These are phyloP conservation scores for Odonthalia washingtoniensis DNA, from an alignment of 31 red algal genomes.

Conservation along the genomic window DNA sequence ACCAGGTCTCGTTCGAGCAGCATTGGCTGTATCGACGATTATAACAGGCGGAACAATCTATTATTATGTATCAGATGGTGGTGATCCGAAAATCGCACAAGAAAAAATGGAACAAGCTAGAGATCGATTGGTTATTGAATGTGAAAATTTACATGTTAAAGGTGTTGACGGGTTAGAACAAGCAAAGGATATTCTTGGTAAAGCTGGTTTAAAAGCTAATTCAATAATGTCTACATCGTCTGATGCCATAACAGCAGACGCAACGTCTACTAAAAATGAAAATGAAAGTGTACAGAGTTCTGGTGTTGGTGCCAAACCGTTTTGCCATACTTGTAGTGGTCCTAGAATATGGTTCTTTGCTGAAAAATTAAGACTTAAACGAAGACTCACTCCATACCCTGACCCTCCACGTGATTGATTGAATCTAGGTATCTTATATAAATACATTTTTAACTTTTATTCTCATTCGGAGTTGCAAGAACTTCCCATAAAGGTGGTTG, in stretches of 20 bases:
- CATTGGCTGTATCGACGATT: conserved; percentile 42
- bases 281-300: background rate
- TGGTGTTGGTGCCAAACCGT: background rate
- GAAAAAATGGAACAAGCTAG: conserved; percentile 9
- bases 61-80: conserved; percentile 68
- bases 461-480: conserved; percentile 32
- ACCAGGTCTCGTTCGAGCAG: conserved; percentile 38
- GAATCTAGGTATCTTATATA: background rate
- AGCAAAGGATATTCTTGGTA: background rate
- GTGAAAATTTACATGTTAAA: background rate
- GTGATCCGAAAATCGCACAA: conserved; percentile 44
- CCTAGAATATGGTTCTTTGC: conserved; percentile 86
- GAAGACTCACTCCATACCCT: conserved; percentile 56
- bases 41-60: conserved; percentile 59
- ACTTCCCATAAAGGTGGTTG: conserved; percentile 61
- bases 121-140: conserved; percentile 5
- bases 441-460: background rate
- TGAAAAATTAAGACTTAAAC: conserved; percentile 71
- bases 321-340: conserved; percentile 80
- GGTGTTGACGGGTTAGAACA: background rate
- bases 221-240: background rate
- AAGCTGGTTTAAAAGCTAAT: background rate
- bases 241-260: background rate
- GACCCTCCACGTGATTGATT: conserved; percentile 56
- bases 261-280: background rate